Evolutionary conservation across 768 basidiomycete genomes (phyloP).

Genomic region (Exidia glandulosa): DNA sequence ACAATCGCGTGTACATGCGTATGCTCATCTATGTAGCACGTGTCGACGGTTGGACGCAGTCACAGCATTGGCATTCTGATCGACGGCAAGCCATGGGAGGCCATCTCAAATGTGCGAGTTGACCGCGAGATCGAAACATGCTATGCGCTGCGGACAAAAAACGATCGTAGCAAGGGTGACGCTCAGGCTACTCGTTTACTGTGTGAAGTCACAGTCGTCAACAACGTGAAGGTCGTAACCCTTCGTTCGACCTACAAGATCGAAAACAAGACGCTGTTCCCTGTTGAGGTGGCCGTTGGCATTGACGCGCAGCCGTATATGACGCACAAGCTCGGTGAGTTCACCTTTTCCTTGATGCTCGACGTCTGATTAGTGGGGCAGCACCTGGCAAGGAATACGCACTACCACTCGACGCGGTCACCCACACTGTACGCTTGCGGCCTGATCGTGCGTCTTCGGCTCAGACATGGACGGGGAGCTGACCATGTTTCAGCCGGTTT

Average conservation of each 20-base stretch:
- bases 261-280: conserved; percentile 84
- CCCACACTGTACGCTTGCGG: conserved; percentile 70
- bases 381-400: conserved; percentile 81
- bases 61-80: conserved; percentile 83
- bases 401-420: conserved; percentile 83
- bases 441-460: conserved; percentile 67
- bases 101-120: conserved; percentile 77
- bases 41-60: conserved; percentile 50
- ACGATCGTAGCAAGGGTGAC: too few species aligned
- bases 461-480: background rate
- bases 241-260: conserved; percentile 87
- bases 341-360: background rate
- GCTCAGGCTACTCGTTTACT: conserved; percentile 72
- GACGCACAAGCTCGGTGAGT: conserved; percentile 68
- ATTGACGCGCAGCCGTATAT: conserved; percentile 53
- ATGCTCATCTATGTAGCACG: conserved; percentile 31
- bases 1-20: background rate
- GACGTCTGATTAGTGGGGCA: conserved; percentile 11
- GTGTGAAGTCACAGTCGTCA: conserved; percentile 80
- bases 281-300: conserved; percentile 76
- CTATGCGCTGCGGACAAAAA: conserved; percentile 74
- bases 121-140: conserved; percentile 88
- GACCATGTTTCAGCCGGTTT: conserved; percentile 64
- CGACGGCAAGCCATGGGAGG: conserved; percentile 80
- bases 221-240: conserved; percentile 90